These are phyloP conservation scores for Verticillium zaregamsianum DNA, from an alignment of 2,329 filamentous ascomycete genomes.

Conservation along the genomic window DNA sequence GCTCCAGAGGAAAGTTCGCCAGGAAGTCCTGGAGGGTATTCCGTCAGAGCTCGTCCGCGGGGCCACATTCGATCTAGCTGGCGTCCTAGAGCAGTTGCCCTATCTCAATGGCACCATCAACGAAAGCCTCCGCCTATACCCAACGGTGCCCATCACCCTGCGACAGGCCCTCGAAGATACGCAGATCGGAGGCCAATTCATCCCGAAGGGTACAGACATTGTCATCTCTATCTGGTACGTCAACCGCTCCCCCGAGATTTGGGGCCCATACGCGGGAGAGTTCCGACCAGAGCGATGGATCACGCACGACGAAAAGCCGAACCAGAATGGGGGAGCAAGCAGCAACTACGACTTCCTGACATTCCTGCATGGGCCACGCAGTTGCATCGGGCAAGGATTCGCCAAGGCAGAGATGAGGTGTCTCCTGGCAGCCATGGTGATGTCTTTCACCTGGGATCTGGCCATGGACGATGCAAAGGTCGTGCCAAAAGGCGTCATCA, in stretches of 20 bases:
- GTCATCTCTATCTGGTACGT: slow-evolving; percentile 57
- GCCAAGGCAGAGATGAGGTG: slow-evolving; percentile 72
- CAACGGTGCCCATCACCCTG: slow-evolving; percentile 61
- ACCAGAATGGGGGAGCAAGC: slow-evolving; percentile 65
- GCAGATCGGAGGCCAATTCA: slow-evolving; percentile 49
- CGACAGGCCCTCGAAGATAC: slow-evolving; percentile 55
- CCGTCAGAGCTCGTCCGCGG: slow-evolving; percentile 15
- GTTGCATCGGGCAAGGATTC: slow-evolving; percentile 70
- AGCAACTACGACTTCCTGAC: slow-evolving; percentile 73
- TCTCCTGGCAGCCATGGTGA: slow-evolving; percentile 63
- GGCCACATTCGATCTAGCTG: slow-evolving; percentile 31
- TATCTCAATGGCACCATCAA: slow-evolving; percentile 67
- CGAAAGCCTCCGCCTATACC: slow-evolving; percentile 64
- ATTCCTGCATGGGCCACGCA: slow-evolving; percentile 66
- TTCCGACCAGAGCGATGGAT: slow-evolving; percentile 77
- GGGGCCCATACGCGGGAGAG: slow-evolving; percentile 66
- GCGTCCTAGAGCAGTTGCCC: slow-evolving; percentile 57
- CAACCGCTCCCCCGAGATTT: slow-evolving; percentile 70
- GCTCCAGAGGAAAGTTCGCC: slow-evolving; percentile 53
- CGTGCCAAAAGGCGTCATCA: slow-evolving; percentile 59
- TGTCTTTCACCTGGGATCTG: slow-evolving; percentile 53
- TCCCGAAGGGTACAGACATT: slow-evolving; percentile 63
- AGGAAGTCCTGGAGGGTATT: slow-evolving; percentile 52
- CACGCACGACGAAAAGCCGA: slow-evolving; percentile 55
- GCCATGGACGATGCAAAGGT: slow-evolving; percentile 57